These are phyloP conservation scores for Corynespora cassiicola DNA, from an alignment of 2,329 filamentous ascomycete species.

Conservation along the genomic window DNA sequence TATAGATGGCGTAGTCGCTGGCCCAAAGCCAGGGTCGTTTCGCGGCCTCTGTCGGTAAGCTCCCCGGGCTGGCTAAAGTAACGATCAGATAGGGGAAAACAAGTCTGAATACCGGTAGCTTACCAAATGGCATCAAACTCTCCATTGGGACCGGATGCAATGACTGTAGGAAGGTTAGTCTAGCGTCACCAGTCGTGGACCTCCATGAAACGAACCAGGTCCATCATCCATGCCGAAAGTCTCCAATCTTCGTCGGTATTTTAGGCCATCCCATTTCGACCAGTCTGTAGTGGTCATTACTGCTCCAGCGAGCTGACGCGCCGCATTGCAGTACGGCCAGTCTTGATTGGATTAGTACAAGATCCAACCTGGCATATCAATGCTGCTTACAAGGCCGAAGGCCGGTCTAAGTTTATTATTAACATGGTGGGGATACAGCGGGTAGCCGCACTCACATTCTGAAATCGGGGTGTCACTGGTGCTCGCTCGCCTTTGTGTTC, in stretches of 20 bases:
- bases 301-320: conserved; percentile 71
- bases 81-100: not conserved
- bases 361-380: conserved; percentile 1
- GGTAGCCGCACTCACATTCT: conserved; percentile 72
- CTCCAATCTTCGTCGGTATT: conserved; percentile 77
- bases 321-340: conserved; percentile 91
- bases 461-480: conserved; percentile 86
- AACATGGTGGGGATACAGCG: too few relatives aligned
- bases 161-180: conserved; percentile 43
- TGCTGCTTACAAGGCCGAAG: conserved; percentile 39
- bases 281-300: conserved; percentile 62
- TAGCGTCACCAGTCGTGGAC: not conserved
- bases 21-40: conserved; percentile 57
- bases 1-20: conserved; percentile 57
- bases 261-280: conserved; percentile 63
- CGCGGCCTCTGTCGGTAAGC: conserved; percentile 57
- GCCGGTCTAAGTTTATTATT: conserved; percentile 30
- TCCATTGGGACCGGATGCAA: conserved; percentile 71
- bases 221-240: conserved; percentile 72
- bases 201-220: conserved; percentile 51
- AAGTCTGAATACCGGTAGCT: conserved; percentile 39
- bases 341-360: conserved; percentile 46
- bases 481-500: conserved; percentile 69
- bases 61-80: conserved; percentile 52
- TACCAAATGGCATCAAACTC: conserved; percentile 84